Base-by-base conservation (phyloP, 106 monocot species). In the Iris macrosiphon region DNA sequence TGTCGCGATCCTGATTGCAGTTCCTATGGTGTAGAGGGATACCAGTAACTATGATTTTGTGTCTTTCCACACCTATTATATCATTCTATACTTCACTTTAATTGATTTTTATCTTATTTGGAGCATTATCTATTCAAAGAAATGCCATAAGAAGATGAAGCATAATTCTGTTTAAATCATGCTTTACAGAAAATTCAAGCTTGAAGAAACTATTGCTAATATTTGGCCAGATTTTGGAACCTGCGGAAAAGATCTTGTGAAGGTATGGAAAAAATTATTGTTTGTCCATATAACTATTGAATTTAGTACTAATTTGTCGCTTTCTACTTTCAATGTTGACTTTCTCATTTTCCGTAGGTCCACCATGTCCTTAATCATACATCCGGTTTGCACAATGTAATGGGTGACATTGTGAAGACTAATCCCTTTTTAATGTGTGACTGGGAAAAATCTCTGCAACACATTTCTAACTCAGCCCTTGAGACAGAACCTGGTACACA, bases 351-450 rank as follows among this genome's bases (percentile, higher is more conserved):
- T 47, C 42, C 57, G 19, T 45, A 94, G 94, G 96, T 98, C 31
- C 75, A 87, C 48, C 98, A 98, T 80, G 67, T 91, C 60, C 98
- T 98, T 38, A 91, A 83, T 70, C 98, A 98, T 62, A 83, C 90
- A 34, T 83, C 98, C 12, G 98, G 98, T 32, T 57, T 98, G 64
- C 83, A 87, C 38, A 91, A 87, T 77, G 87, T 75, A 30, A 72
- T 98, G 77, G 62, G 42, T 61, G 83, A 87, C 70, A 61, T 78
- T 25, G 67, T 83, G 70, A 77, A 51, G 54, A 67, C 30, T 18
- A 61, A 74, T 71, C 83, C 83, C 25, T 65, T 98, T 23, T 37
- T 83, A 25, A 49, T 98, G 58, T 98, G 88, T 53, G 75, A 98
- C 30, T 98, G 98, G 98, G 98, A 91, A 63, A 78, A 83, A 66